A percentile compares a stretch with the other conserved stretches of the same genome.
These are phyloP conservation scores for Orbilia oligospora DNA, from an alignment of 2,329 filamentous ascomycete species.

Conservation along the genomic window DNA sequence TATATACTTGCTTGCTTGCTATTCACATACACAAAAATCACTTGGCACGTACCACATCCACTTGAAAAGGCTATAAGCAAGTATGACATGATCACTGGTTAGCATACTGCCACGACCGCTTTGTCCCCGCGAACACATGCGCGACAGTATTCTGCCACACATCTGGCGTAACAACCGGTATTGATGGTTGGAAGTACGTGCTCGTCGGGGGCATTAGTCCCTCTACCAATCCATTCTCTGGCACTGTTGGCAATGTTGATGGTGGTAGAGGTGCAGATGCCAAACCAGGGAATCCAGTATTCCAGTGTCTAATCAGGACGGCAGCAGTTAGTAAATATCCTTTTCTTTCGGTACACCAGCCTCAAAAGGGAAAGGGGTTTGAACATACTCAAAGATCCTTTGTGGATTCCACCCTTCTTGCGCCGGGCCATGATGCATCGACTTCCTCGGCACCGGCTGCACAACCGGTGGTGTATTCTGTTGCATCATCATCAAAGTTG, in stretches of 20 bases:
- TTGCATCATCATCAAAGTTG: conserved; percentile 79
- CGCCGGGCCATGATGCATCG: conserved; percentile 70
- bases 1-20: background rate
- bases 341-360: conserved; percentile 18
- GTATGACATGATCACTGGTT: conserved; percentile 37
- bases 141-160: conserved; percentile 57
- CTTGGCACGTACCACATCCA: too few species aligned
- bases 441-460: conserved; percentile 69
- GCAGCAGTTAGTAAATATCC: conserved; percentile 1
- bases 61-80: too few species aligned
- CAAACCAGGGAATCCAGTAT: conserved; percentile 79
- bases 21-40: background rate
- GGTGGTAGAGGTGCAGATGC: conserved; percentile 67
- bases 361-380: background rate
- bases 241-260: conserved; percentile 68
- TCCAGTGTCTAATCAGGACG: conserved; percentile 81
- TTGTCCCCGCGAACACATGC: conserved; percentile 64
- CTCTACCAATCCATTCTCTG: conserved; percentile 71
- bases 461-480: conserved; percentile 75
- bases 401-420: conserved; percentile 82
- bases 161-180: conserved; percentile 56
- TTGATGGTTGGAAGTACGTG: conserved; percentile 61
- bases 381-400: conserved; percentile 87
- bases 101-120: conserved; percentile 63
- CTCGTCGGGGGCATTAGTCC: conserved; percentile 72